These are phyloP conservation scores for Tuber indicum DNA, from an alignment of 495 filamentous ascomycete species.

Conservation along the genomic window DNA sequence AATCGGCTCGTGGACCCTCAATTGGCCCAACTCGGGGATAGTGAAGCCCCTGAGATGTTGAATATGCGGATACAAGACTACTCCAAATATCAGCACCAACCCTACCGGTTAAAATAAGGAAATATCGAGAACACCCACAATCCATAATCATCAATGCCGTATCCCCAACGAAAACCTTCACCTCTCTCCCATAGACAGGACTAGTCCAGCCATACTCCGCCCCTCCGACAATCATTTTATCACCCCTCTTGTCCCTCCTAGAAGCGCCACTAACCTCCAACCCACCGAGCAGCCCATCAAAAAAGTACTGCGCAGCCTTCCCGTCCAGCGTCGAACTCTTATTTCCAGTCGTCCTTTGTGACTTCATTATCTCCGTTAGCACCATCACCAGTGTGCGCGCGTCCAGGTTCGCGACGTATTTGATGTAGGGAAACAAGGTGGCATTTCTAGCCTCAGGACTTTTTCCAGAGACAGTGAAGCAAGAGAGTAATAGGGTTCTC, in stretches of 20 bases:
- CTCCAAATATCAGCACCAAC: constrained; percentile 12
- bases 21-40: constrained; percentile 38
- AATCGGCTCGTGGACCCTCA: constrained; percentile 37
- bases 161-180: constrained; percentile 41
- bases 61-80: constrained; percentile 39
- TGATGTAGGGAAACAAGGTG: constrained; percentile 40
- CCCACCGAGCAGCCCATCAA: constrained; percentile 35
- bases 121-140: constrained; percentile 25
- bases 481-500: constrained; percentile 39
- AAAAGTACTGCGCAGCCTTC: constrained; percentile 32
- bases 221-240: constrained; percentile 37
- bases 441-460: constrained; percentile 32
- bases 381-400: constrained; percentile 40
- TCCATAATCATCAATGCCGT: constrained; percentile 42
- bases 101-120: not conserved
- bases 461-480: constrained; percentile 39
- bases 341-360: constrained; percentile 24
- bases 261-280: constrained; percentile 32
- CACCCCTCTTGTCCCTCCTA: constrained; percentile 22
- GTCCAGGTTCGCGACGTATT: constrained; percentile 37
- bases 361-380: constrained; percentile 40
- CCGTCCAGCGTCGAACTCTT: constrained; percentile 16
- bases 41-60: constrained; percentile 39
- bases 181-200: constrained; percentile 34
- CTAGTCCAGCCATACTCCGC: constrained; percentile 33